Evolutionary conservation across 148 eudicot genomes (phyloP), one percentile per base, ranked within the genome.

Genomic region (Gaultheria prostrata): DNA sequence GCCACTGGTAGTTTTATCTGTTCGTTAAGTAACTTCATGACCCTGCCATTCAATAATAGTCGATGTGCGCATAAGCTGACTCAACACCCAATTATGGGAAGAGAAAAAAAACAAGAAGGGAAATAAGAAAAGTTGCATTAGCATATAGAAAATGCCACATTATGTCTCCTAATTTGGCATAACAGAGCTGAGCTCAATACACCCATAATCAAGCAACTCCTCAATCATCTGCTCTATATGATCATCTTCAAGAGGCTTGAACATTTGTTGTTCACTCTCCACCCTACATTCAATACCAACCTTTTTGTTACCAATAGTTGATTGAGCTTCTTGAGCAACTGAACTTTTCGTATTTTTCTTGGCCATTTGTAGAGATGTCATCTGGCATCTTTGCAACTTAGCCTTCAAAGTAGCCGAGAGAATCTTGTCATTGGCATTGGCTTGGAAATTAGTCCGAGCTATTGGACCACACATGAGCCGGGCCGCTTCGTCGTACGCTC

Each of bases 211-310:
- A 49, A 95, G 93, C 88, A 95, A 85, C 80, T 95, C 98, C 87
- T 91, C 82, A 35, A 95, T 95, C 98, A 95, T 95, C 82, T 95
- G 98, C 89, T 95, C 95, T 63, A 95, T 95, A 54, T 93, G 93
- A 49, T 91, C 94, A 53, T 95, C 98, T 82, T 92, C 97, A 82
- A 93, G 87, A 43, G 85, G 56, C 78, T 88, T 73, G 51, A 86
- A 88, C 17, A 90, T 82, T 43, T 87, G 85, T 4, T 71, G 74
- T 53, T 67, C 85, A 76, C 75, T 83, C 30, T 89, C 89, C 75
- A 39, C 84, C 75, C 83, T 79, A 48, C 33, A 79, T 45, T 17
- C 43, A 39, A 3, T 39, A 39, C 43, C 43, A 39, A 39, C 82
- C 18, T 88, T 85, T 0, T 77, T 69, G 39, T 35, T 72, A 70